Evolutionary conservation across 1,284 basidiomycete genomes (phyloP), one percentile per base, ranked within the genome.

Genomic region (Cutaneotrichosporon sp.): DNA sequence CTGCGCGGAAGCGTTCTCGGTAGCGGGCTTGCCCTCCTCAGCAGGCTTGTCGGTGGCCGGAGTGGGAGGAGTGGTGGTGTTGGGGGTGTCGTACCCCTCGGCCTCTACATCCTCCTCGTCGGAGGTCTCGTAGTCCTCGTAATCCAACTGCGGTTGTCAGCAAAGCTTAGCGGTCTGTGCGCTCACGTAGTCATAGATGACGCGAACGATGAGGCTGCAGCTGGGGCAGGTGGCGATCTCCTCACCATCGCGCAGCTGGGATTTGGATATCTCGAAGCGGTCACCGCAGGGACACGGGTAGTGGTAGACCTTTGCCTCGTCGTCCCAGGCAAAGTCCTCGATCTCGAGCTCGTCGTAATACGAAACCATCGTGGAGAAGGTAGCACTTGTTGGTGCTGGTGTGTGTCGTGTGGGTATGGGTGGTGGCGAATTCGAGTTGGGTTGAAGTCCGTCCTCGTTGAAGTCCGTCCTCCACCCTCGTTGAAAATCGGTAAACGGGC

Each of bases 231-330:
- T 93, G n/a, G 95, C 95, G 50, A 97, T 87, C 73, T 99, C 97
- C 72, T 98, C 95, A 52, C 88, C 97, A 65, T 93, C 84, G 58
- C 87, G 85, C 11, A 99, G 87, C 80, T 98, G 95, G 70, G 82
- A 82, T 67, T 89, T 86, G 20, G 92, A 89, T 70, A 99, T 98
- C 79, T 99, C 97, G 81, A 99, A 99, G 43, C 94, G 88, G 81
- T 99, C 97, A 25, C 95, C 95, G 75, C 97, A 99, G 1, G 95
- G 95, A 75, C 95, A 99, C 1, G 97, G 97, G 78, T 95, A 97
- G 81, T 98, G 94, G 72, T 87, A 97, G 8, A 95, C 88, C 53
- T 85, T 80, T 71, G 91, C 92, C 58, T 83, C 85, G 20, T 86
- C 86, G 74, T 97, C 92, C 92, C 92, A 97, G 16, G 83, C 86